These are phyloP conservation scores for Chalaropsis ovoidea DNA, from an alignment of 2,329 filamentous ascomycete genomes.

Conservation along the genomic window DNA sequence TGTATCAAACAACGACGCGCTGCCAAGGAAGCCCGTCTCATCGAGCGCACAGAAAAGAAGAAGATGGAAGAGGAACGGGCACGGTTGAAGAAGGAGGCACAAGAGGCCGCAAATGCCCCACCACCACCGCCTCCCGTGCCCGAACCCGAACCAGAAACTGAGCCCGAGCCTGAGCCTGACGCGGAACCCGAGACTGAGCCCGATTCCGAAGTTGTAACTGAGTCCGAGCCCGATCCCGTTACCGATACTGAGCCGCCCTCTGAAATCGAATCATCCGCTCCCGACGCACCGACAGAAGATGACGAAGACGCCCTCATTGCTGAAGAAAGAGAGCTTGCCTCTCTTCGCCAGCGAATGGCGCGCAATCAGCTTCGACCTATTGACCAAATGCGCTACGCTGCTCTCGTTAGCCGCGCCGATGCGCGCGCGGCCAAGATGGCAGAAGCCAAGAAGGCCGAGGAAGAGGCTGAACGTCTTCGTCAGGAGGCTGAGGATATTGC, in stretches of 20 bases:
- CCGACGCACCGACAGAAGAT: constrained; percentile 23
- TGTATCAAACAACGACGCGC: constrained; percentile 5
- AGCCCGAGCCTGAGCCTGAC: constrained; percentile 22
- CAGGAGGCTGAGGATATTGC: constrained; percentile 13
- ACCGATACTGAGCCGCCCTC: constrained; percentile 25
- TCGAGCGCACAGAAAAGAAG: constrained; percentile 14
- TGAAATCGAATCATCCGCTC: constrained; percentile 24
- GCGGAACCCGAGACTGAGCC: constrained; percentile 17
- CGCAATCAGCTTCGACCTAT: constrained; percentile 20
- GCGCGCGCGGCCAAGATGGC: constrained; percentile 10
- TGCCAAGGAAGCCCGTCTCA: constrained; percentile 3
- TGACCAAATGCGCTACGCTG: constrained; percentile 18
- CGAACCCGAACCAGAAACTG: constrained; percentile 15
- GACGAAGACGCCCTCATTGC: constrained; percentile 19
- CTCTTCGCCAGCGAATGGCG: constrained; percentile 17
- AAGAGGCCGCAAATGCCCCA: constrained; percentile 3
- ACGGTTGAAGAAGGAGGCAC: constrained; percentile 6
- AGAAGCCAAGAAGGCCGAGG: constrained; percentile 17
- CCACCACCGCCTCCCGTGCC: constrained; percentile 17
- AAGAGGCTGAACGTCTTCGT: constrained; percentile 16
- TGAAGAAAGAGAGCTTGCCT: constrained; percentile 18
- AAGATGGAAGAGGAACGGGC: constrained; percentile 9
- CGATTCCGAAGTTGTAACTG: constrained; percentile 22
- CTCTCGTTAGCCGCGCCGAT: constrained; percentile 15
- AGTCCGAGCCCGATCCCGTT: constrained; percentile 23